Evolutionary conservation across 1,284 basidiomycete genomes (phyloP).

Genomic region (Cystobasidiaceae sp.): DNA sequence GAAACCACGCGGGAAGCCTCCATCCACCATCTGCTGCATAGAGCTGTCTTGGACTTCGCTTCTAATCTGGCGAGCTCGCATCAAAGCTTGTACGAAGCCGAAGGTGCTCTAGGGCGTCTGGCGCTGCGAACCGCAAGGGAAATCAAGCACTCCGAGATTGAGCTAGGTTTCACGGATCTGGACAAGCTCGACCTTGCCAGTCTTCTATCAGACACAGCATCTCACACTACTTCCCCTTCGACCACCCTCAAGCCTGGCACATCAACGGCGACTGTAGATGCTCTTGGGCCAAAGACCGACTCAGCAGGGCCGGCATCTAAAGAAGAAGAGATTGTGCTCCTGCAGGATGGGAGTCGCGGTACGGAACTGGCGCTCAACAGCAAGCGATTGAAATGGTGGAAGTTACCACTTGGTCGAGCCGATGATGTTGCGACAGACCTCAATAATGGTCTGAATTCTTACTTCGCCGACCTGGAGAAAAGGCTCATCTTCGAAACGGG

Average conservation of each 20-base stretch:
- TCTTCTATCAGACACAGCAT: conserved; percentile 1
- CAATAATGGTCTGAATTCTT: not conserved
- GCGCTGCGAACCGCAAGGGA: conserved; percentile 10
- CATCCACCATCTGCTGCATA: not conserved
- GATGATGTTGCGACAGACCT: conserved; percentile 29
- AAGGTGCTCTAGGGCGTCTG: conserved; percentile 3
- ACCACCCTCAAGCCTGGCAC: not conserved
- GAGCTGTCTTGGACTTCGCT: not conserved
- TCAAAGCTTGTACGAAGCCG: conserved; percentile 9
- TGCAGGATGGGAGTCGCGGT: conserved; percentile 15
- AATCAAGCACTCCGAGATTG: conserved; percentile 24
- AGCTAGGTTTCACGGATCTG: conserved; percentile 27
- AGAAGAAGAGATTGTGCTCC: conserved; percentile 11
- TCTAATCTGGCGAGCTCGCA: conserved; percentile 8
- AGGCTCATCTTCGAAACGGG: conserved; percentile 33
- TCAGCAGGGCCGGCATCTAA: too few relatives aligned
- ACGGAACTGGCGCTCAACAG: conserved; percentile 7
- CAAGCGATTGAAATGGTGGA: conserved; percentile 28
- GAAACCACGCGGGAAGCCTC: not conserved
- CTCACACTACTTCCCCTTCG: not conserved
- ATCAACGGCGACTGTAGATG: too few relatives aligned
- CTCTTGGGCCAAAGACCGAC: too few relatives aligned
- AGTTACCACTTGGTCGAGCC: conserved; percentile 28
- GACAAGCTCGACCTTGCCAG: conserved; percentile 20
- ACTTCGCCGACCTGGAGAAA: conserved; percentile 18